Evolutionary conservation across 495 filamentous ascomycete species (phyloP).

Genomic region (Penicillium coffeae): DNA sequence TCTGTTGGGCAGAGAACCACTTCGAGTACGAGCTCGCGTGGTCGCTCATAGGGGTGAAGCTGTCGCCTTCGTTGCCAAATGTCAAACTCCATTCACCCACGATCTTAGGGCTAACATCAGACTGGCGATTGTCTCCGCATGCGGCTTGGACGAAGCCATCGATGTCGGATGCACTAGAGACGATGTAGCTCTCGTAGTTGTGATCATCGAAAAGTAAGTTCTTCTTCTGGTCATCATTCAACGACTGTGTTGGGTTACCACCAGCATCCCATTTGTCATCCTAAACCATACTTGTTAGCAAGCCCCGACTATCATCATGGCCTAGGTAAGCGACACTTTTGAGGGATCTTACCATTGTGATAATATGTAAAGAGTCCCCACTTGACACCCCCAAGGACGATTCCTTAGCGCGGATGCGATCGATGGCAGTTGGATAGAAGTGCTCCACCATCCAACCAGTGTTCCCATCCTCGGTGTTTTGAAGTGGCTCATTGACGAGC

Average conservation of each 20-base stretch:
- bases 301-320: not conserved
- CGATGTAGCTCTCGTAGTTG: not conserved
- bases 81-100: constrained; percentile 7
- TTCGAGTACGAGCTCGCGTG: not conserved
- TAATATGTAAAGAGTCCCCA: not conserved
- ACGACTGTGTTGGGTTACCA: not conserved
- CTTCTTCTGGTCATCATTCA: constrained; percentile 1
- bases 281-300: not conserved
- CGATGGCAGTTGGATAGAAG: constrained; percentile 1
- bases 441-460: constrained; percentile 42
- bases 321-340: no score
- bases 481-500: constrained; percentile 58
- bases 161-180: not conserved
- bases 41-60: not conserved
- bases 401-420: not conserved
- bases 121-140: not conserved
- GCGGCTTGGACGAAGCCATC: not conserved
- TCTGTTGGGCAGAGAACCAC: constrained; percentile 2
- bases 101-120: constrained; percentile 2
- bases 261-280: constrained; percentile 2
- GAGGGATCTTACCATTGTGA: not conserved
- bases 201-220: constrained; percentile 1
- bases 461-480: constrained; percentile 23
- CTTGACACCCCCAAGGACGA: not conserved
- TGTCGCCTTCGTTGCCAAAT: constrained; percentile 2